These are phyloP conservation scores for Cladophialophora exuberans DNA, from an alignment of 2,329 filamentous ascomycete genomes.

Conservation along the genomic window DNA sequence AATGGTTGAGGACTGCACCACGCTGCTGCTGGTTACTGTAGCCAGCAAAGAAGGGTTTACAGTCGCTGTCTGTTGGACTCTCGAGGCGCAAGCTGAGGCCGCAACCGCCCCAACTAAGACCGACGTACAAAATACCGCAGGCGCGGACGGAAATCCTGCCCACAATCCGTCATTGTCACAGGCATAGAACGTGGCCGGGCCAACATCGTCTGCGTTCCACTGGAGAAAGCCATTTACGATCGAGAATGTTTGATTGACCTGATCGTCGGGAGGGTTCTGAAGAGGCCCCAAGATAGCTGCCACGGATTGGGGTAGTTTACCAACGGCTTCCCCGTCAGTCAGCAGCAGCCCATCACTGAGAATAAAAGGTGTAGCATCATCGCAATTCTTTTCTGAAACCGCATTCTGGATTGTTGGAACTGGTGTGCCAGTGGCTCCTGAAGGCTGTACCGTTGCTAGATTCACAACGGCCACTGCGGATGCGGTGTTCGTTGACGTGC, in stretches of 20 bases:
- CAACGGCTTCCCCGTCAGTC: background rate
- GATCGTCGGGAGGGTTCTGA: background rate
- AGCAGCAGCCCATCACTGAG: background rate
- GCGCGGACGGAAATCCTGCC: conserved; percentile 5
- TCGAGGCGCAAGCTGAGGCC: conserved; percentile 2
- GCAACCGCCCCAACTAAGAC: conserved; percentile 5
- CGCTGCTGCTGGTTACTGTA: background rate
- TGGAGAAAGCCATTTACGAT: conserved; percentile 5
- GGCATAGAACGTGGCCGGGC: conserved; percentile 4
- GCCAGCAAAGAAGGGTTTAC: background rate
- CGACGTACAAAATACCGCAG: background rate
- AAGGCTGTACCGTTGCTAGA: background rate
- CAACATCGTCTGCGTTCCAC: conserved; percentile 8
- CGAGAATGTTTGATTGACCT: conserved; percentile 6
- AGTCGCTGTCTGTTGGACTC: background rate
- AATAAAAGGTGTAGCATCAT: conserved; percentile 3
- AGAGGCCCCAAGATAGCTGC: background rate
- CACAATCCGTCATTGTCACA: conserved; percentile 1
- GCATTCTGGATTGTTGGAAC: background rate
- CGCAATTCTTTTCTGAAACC: background rate
- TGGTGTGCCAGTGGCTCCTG: background rate
- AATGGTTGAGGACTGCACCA: background rate
- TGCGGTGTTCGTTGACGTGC: background rate
- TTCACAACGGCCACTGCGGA: background rate
- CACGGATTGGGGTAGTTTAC: background rate